Evolutionary conservation across 2,329 filamentous ascomycete genomes (phyloP).

Genomic region (Pseudocercospora fuligena): DNA sequence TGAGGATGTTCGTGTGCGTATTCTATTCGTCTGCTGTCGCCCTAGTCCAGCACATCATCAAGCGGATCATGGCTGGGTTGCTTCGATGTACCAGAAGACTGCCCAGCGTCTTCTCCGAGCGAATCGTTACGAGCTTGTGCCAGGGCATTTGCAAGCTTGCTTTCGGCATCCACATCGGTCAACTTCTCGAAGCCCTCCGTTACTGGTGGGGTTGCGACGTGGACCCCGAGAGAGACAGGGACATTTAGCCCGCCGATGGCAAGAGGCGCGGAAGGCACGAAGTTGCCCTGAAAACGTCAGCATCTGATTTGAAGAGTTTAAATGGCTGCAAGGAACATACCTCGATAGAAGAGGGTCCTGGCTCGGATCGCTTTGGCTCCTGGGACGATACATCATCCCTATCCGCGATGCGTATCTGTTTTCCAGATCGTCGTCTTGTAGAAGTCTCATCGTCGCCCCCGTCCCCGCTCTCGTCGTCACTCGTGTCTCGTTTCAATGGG

Average conservation of each 20-base stretch:
- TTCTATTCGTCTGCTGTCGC: neutral
- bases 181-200: neutral
- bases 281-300: neutral
- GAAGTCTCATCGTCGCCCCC: neutral
- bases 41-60: neutral
- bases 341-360: neutral
- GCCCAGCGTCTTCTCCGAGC: neutral
- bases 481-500: neutral
- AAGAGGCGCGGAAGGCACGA: neutral
- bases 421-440: neutral
- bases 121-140: neutral
- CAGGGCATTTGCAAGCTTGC: neutral
- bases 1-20: neutral
- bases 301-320: neutral
- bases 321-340: neutral
- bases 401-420: neutral
- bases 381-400: neutral
- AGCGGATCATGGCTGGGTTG: neutral
- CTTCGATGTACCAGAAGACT: neutral
- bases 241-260: neutral
- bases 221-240: neutral
- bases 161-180: neutral
- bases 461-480: neutral
- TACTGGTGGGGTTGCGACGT: neutral
- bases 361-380: neutral